These are phyloP conservation scores for Acer saccharum DNA, from an alignment of 345 rosid species.

Conservation along the genomic window DNA sequence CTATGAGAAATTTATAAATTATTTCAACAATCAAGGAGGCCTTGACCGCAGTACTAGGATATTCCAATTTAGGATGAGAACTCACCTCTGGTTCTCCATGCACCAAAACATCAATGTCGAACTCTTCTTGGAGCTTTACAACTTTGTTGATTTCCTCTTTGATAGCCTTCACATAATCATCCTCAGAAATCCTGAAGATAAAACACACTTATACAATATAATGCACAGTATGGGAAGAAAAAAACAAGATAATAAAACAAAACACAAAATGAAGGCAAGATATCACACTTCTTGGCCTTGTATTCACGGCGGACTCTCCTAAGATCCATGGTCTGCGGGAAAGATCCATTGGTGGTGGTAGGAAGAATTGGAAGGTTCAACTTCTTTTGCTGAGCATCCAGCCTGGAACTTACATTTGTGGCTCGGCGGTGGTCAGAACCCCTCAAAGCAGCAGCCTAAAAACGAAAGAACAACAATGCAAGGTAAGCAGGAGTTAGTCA, in stretches of 20 bases:
- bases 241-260: not conserved
- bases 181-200: conserved; percentile 61
- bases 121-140: conserved; percentile 79
- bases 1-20: not conserved
- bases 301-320: conserved; percentile 69
- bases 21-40: not conserved
- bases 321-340: conserved; percentile 75
- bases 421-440: conserved; percentile 74
- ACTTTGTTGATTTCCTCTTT: conserved; percentile 71
- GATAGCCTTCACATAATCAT: conserved; percentile 58
- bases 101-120: conserved; percentile 80
- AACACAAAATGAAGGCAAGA: conserved; percentile 2
- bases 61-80: conserved; percentile 10
- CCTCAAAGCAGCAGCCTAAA: conserved; percentile 66
- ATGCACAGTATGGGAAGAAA: not conserved
- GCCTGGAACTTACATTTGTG: conserved; percentile 67
- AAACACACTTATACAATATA: conserved; percentile 2
- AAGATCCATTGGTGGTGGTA: conserved; percentile 87
- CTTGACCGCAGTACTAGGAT: not conserved
- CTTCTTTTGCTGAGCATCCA: conserved; percentile 85
- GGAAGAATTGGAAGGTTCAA: conserved; percentile 62
- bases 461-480: conserved; percentile 16
- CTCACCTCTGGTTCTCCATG: conserved; percentile 86
- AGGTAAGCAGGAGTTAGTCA: conserved; percentile 8
- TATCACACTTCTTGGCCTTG: conserved; percentile 66